Percentiles rank a stretch among this genome's conserved stretches.
Evolutionary conservation across 257 asterid genomes (phyloP).

Genomic region (Paulownia fortunei): DNA sequence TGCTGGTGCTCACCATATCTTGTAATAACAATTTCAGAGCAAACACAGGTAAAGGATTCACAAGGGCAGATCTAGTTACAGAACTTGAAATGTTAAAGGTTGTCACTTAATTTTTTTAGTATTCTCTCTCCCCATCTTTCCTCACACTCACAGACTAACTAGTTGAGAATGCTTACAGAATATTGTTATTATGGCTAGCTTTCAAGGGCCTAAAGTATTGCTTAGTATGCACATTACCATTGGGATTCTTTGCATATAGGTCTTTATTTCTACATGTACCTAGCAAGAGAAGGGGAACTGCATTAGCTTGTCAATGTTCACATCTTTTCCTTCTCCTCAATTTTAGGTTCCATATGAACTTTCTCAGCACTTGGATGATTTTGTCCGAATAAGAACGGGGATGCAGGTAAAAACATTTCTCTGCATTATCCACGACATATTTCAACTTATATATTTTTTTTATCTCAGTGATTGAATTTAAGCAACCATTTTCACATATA

Average conservation of each 20-base stretch:
- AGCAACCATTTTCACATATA: conserved; percentile 15
- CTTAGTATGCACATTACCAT: neutral
- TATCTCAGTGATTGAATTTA: conserved; percentile 4
- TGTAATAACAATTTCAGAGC: conserved; percentile 62
- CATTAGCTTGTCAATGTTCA: conserved; percentile 17
- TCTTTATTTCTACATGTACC: conserved; percentile 1
- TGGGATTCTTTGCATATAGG: conserved; percentile 15
- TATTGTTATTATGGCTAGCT: neutral
- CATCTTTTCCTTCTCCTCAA: conserved; percentile 30
- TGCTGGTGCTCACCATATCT: conserved; percentile 32
- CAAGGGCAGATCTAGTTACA: conserved; percentile 66
- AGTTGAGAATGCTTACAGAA: conserved; percentile 4
- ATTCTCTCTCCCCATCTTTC: neutral
- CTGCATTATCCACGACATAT: neutral
- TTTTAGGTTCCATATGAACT: conserved; percentile 78
- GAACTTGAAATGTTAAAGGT: conserved; percentile 77
- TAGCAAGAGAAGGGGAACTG: conserved; percentile 10
- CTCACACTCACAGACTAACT: neutral
- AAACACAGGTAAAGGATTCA: conserved; percentile 70
- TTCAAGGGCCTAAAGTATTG: conserved; percentile 12
- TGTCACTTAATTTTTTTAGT: conserved; percentile 8
- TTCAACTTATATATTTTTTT: neutral
- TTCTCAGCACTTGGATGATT: conserved; percentile 82
- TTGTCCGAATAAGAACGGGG: conserved; percentile 78
- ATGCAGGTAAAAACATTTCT: conserved; percentile 67